Evolutionary conservation across 495 filamentous ascomycete genomes (phyloP), one percentile per base, ranked within the genome.

Genomic region (Penicillium cosmopolitanum): DNA sequence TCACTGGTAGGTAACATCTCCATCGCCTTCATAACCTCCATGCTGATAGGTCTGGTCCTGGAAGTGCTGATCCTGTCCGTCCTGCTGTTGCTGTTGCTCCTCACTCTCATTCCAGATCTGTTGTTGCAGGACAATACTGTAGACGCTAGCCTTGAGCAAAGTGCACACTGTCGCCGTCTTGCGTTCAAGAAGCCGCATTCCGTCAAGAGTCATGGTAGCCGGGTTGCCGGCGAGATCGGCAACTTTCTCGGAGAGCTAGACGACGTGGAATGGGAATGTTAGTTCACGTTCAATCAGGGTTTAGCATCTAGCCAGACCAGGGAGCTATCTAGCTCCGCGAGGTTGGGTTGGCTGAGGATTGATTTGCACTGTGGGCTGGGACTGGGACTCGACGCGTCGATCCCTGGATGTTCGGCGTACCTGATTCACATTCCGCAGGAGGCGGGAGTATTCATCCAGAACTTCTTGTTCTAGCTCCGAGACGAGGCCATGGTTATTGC

Each of bases 91-190:
- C 53, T 70, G 66, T 55, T 71, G 71, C 56, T 75, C 74, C 59
- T 74, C 77, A 54, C 73, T 80, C 63, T 85, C 80, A 68, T 87
- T 86, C 56, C 87, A 86, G 56, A 96, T 95, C 84, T 97, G 89
- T 80, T 97, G 92, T 82, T 98, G 92, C 78, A 98, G 73, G 64
- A 98, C 93, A 80, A 98, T 97, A 71, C 89, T 95, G 73, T 98
- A 98, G 51, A 98, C 95, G 74, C 94, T 97, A 34, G 95, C 94
- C 79, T 98, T 98, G 69, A 98, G 81, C 70, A 97, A 69, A 58
- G 95, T 98, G 74, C 94, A 96, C 34, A 97, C 95, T 40, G 96
- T 80, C 47, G 90, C 90, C 23, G 92, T 97, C 82, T 98, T 97
- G 62, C 95, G 82, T 78, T 98, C 95, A 52, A 98, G 81, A 35